Evolutionary conservation across 257 asterid genomes (phyloP).

Genomic region (Orobanche coerulescens): DNA sequence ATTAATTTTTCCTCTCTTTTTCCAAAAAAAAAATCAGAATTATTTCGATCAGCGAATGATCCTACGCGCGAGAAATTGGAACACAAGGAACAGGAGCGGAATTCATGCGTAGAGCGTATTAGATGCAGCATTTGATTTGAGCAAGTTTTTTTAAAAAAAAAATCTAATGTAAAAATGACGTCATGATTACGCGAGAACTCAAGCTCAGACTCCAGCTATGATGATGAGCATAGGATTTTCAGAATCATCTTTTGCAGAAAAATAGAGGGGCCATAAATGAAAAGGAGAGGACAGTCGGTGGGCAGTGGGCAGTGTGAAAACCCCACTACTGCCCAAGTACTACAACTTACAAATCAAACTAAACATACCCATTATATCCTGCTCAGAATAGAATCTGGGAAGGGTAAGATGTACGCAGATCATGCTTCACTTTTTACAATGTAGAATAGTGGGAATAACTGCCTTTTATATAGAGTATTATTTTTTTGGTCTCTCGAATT

Average conservation of each 20-base stretch:
- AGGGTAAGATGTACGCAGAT: no score
- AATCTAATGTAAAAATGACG: background rate
- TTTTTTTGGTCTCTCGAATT: no score
- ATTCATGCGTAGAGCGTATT: slow-evolving; percentile 30
- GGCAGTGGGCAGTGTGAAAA: slow-evolving; percentile 1
- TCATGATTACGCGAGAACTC: background rate
- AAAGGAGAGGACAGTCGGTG: background rate
- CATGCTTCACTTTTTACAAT: no score
- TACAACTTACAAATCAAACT: no score
- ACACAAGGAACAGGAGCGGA: slow-evolving; percentile 12
- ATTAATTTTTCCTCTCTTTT: background rate
- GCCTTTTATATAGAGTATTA: no score
- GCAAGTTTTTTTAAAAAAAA: background rate
- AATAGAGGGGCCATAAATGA: background rate
- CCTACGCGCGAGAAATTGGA: slow-evolving; percentile 14
- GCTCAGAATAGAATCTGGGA: no score
- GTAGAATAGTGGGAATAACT: no score
- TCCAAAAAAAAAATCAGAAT: slow-evolving; percentile 22
- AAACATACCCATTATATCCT: no score
- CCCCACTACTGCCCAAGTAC: background rate
- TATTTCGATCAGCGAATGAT: slow-evolving; percentile 27
- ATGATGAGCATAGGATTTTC: slow-evolving; percentile 12
- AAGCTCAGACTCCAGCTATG: slow-evolving; percentile 11
- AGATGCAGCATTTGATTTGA: slow-evolving; percentile 37
- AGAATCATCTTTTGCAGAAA: slow-evolving; percentile 7